phyloP scores from a whole-genome alignment of 164 flowering plant species.

The Saururus chinensis region DNA sequence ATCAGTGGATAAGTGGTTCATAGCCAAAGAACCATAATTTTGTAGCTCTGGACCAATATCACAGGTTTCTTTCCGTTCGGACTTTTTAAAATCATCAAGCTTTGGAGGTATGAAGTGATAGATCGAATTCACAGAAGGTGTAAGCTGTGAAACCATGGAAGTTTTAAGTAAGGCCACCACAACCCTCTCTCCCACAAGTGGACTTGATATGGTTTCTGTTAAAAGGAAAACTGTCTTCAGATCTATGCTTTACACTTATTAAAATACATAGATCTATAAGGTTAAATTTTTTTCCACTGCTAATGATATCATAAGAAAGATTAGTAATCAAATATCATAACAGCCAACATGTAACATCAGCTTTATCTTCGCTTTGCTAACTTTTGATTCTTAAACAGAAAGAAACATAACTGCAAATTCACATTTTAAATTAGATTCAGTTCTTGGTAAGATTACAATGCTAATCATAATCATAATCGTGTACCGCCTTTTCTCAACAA shows the following conservation, averaged over 20 bases:
- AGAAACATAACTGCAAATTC: no score
- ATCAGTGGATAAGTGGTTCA: constrained; percentile 19
- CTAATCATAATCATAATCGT: no score
- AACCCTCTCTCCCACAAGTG: not conserved
- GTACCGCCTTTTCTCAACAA: no score
- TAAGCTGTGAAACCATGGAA: not conserved
- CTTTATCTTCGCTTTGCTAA: no score
- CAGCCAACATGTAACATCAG: not conserved
- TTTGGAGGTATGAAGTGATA: constrained; percentile 2
- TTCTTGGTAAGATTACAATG: no score
- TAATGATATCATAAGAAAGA: no score
- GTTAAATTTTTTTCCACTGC: not conserved
- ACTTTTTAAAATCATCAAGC: constrained; percentile 1
- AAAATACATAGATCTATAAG: not conserved
- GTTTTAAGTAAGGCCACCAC: constrained; percentile 3
- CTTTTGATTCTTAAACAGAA: no score
- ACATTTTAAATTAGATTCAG: no score
- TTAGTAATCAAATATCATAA: not conserved
- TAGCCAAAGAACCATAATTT: constrained; percentile 2
- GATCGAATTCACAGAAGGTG: constrained; percentile 1
- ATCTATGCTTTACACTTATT: not conserved
- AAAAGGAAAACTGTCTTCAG: not conserved
- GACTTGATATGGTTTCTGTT: not conserved
- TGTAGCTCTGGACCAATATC: constrained; percentile 2
- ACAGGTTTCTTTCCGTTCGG: constrained; percentile 4